Evolutionary conservation across 805 yeast species (phyloP), one percentile per base, ranked within the genome.

Genomic region (Suhomyces faveliae): DNA sequence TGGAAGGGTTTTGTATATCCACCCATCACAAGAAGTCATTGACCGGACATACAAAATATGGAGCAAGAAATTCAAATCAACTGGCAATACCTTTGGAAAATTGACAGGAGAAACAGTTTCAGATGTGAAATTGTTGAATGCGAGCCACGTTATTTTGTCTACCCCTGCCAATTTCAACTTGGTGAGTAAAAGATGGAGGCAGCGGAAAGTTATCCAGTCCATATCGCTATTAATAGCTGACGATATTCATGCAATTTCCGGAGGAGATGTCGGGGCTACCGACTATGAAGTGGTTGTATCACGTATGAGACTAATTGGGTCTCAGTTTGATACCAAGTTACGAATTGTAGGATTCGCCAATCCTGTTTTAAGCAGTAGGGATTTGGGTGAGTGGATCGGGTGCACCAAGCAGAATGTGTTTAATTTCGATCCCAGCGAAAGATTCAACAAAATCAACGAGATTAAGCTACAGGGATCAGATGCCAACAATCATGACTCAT

Each of bases 331-430:
- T 27, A 71, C 67, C 2, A 53, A 46, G 2, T 53, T 80, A 5
- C 68, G 98, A 53, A 63, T 90, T 21, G 78, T 92, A n/a, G 91
- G 81, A 0, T 67, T 92, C 20, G 74, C 87, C 0, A 74, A 81
- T 0, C 81, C 96, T 1, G 62, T 92, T 35, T 81, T 94, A 0
- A 87, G 84, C 59, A 87, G 86, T 3, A 74, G 80, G 44, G 96
- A 89, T 53, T 66, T 91, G 49, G 92, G 87, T 1, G 88, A 85
- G 46, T 94, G 98, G 97, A 65, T 94, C 23, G 96, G 94, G 2
- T 84, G 86, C 21, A 56, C 76, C 1, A 84, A 81, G 56, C 69
- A 65, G 17, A 73, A 81, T 42, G 73, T 84, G 5, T 89, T 74
- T 70, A 90, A 89, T 57, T 90, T 86, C 61, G 76, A 81, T 13